Base-by-base conservation (phyloP, 78 protist genomes). In the Dictyostelium citrinum region DNA sequence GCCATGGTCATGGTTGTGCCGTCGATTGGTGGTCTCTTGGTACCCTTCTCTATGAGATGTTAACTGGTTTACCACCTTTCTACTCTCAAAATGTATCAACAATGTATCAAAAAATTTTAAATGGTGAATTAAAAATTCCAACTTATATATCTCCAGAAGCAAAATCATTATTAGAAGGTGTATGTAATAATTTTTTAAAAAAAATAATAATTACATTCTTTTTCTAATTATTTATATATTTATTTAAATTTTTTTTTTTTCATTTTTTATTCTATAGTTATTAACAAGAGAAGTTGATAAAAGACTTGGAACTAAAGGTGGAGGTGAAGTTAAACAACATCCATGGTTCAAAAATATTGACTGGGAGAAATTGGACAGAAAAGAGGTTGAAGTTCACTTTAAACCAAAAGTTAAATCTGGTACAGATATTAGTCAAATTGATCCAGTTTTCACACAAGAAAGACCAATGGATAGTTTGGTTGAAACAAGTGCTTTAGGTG, bases 21-120 rank as follows among this genome's bases (percentile, higher is more conserved):
- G 99, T 98, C 22, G 99, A 99, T 67, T 98, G 99, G 99, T 98
- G 99, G 99, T 20, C 84, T 37, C 72, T 98, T 10, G 99, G 99
- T 43, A 95, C 98, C 5, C 91, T 98, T 22, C 37, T 97, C 7
- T 98, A 76, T 84, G 99, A 98, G 71, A 98, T 98, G 99, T 94
- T 97, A 39, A 96, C 95, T 37, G 98, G 99, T 72, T 76, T 95
- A 83, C 97, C 97, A 31, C 97, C 97, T 79, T 95, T 95, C 71
- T 95, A 95, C 83, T 72, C 84, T 24, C 90, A 82, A 58, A 95
- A 95, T 49, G 84, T 81, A 24, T 61, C 74, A 24, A 81, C 78
- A 78, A 95, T 95, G 97, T 95, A 95, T 76, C 97, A 95, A 82
- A 95, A 90, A 91, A 95, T 95, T 60, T 43, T 95, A 22, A 81